phyloP scores from a whole-genome alignment of 2,329 filamentous ascomycete genomes.

The Sporothrix curviconia region DNA sequence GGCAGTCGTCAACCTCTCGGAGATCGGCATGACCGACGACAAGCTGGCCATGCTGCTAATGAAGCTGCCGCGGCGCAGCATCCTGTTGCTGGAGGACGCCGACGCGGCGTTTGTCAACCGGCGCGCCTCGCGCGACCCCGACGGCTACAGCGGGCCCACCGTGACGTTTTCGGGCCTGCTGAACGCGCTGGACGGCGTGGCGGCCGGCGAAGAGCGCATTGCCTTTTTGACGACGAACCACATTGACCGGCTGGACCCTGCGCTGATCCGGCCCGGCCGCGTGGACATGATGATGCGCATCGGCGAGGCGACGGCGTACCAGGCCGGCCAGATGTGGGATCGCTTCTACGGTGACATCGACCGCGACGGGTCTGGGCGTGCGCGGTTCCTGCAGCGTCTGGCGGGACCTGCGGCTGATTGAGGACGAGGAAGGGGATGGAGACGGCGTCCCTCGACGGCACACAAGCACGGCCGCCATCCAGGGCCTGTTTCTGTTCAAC shows the following conservation, averaged over 20 bases:
- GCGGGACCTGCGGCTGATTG: conserved; percentile 61
- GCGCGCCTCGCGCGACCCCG: conserved; percentile 65
- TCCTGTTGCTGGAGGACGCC: conserved; percentile 82
- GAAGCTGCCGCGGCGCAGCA: conserved; percentile 73
- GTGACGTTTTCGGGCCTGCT: conserved; percentile 92
- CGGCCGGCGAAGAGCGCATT: conserved; percentile 87
- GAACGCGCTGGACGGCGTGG: conserved; percentile 83
- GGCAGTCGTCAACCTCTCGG: conserved; percentile 84
- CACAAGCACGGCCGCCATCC: conserved; percentile 84
- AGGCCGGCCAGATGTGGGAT: conserved; percentile 85
- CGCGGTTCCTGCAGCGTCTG: conserved; percentile 64
- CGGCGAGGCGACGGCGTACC: conserved; percentile 77
- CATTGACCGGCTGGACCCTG: conserved; percentile 80
- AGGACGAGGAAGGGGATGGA: conserved; percentile 29
- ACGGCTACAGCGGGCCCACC: conserved; percentile 80
- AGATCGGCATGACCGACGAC: conserved; percentile 84
- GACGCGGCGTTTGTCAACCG: conserved; percentile 86
- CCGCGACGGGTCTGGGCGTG: conserved; percentile 50
- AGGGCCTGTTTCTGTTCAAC: conserved; percentile 92
- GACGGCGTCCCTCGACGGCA: conserved; percentile 35
- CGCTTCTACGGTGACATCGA: conserved; percentile 89
- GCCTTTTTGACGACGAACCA: conserved; percentile 94
- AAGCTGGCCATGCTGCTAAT: conserved; percentile 79
- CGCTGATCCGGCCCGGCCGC: conserved; percentile 80
- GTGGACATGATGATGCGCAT: conserved; percentile 91